Evolutionary conservation across 257 asterid genomes (phyloP).

Genomic region (Nicotiana knightiana): DNA sequence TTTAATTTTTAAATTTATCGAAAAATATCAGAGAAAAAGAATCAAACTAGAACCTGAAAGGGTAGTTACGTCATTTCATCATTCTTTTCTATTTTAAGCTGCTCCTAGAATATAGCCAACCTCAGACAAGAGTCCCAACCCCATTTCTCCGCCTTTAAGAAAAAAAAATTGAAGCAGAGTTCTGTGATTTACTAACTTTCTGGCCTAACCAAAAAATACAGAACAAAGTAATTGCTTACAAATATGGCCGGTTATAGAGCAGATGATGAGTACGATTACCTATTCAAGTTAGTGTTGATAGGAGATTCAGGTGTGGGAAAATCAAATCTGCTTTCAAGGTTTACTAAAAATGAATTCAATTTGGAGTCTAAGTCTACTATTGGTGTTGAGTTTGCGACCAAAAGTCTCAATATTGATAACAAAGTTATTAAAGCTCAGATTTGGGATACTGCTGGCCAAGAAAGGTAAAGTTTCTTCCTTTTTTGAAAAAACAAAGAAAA

Average conservation of each 20-base stretch:
- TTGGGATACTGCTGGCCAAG: conserved; percentile 85
- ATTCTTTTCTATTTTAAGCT: background rate
- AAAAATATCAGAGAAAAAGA: background rate
- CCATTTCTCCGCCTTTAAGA: background rate
- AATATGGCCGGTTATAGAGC: conserved; percentile 49
- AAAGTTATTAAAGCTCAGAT: conserved; percentile 74
- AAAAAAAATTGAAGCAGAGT: background rate
- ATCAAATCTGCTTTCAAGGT: conserved; percentile 61
- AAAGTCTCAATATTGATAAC: conserved; percentile 39
- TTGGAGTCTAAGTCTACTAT: conserved; percentile 59
- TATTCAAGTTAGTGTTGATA: conserved; percentile 55
- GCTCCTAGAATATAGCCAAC: conserved; percentile 32
- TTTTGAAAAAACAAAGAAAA: background rate
- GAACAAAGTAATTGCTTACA: background rate
- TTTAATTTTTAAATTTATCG: too few species aligned
- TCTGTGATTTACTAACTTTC: background rate
- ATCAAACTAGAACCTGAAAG: background rate
- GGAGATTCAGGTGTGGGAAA: conserved; percentile 81
- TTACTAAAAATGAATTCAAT: conserved; percentile 63
- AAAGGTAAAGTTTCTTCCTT: conserved; percentile 31
- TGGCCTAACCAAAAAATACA: background rate
- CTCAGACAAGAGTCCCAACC: conserved; percentile 33
- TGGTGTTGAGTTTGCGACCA: conserved; percentile 67
- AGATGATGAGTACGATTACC: conserved; percentile 57
- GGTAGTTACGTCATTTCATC: background rate